Percentiles rank a stretch among this genome's conserved stretches.
Conservation (phyloP, 1,284 basidiomycete species). For the Cutaneotrichosporon sp. region DNA sequence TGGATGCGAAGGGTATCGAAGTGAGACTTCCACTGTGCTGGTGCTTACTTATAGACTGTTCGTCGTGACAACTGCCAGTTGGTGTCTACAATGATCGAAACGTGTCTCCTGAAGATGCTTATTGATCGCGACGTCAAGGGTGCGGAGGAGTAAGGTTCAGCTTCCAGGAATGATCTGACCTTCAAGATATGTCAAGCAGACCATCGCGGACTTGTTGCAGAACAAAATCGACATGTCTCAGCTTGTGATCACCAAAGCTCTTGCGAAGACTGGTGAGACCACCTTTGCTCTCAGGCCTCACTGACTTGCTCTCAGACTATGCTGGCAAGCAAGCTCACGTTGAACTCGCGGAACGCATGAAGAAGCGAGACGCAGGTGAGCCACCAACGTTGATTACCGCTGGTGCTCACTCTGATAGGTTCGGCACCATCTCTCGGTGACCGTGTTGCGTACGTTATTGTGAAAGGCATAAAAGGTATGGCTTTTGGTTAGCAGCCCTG, state of each 20-base stretch:
- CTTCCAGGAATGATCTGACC: background rate
- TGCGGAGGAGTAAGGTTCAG: slow-evolving; percentile 68
- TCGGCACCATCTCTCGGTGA: slow-evolving; percentile 90
- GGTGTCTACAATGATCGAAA: slow-evolving; percentile 92
- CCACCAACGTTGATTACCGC: background rate
- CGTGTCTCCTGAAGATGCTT: slow-evolving; percentile 91
- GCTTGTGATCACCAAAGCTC: slow-evolving; percentile 92
- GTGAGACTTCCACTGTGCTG: slow-evolving; percentile 50
- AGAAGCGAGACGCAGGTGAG: slow-evolving; percentile 79
- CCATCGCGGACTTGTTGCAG: slow-evolving; percentile 85
- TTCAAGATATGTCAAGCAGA: slow-evolving; percentile 79
- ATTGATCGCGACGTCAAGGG: slow-evolving; percentile 88
- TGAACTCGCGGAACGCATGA: slow-evolving; percentile 90
- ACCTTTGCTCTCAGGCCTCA: background rate
- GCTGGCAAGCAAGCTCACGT: slow-evolving; percentile 84
- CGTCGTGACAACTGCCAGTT: slow-evolving; percentile 92
- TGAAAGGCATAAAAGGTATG: slow-evolving; percentile 86
- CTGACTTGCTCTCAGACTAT: slow-evolving; percentile 25
- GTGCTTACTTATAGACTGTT: slow-evolving; percentile 63
- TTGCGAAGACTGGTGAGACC: slow-evolving; percentile 69
- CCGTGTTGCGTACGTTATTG: slow-evolving; percentile 94
- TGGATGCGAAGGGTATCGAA: slow-evolving; percentile 98
- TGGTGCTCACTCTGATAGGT: slow-evolving; percentile 48
- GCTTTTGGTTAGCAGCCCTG: background rate
- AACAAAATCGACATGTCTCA: slow-evolving; percentile 98